phyloP scores from a whole-genome alignment of 192 early-diverging fungal genomes.

The Backusella sp. region DNA sequence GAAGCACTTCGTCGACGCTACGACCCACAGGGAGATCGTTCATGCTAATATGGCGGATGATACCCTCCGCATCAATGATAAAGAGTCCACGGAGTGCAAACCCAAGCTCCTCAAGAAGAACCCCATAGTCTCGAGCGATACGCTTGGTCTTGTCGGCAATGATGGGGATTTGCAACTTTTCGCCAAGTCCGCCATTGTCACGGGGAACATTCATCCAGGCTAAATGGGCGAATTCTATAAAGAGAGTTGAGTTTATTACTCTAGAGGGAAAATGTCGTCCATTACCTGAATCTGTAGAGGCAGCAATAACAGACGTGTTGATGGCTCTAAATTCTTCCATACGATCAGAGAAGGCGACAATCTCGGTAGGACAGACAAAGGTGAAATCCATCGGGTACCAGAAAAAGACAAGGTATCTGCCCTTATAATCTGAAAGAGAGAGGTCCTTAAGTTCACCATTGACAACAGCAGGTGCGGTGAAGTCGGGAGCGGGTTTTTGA shows the following conservation, averaged over 20 bases:
- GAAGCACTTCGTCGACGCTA: constrained; percentile 80
- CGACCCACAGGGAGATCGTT: constrained; percentile 91
- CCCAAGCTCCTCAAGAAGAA: constrained; percentile 76
- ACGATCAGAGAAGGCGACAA: constrained; percentile 86
- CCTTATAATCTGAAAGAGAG: constrained; percentile 52
- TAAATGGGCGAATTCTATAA: constrained; percentile 77
- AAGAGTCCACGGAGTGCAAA: constrained; percentile 84
- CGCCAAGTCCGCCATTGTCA: constrained; percentile 89
- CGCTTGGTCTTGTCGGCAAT: constrained; percentile 67
- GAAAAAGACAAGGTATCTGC: constrained; percentile 60
- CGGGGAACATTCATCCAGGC: constrained; percentile 86
- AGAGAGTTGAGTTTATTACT: too few species aligned
- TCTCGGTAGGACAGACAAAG: constrained; percentile 91
- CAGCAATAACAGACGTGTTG: constrained; percentile 72
- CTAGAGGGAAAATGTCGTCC: too few species aligned
- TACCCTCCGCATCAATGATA: constrained; percentile 88
- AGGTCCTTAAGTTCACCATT: constrained; percentile 69
- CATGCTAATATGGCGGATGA: constrained; percentile 77
- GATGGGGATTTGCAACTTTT: constrained; percentile 82
- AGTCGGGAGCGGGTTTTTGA: constrained; percentile 60
- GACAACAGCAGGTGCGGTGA: constrained; percentile 66
- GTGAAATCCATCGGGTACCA: constrained; percentile 78
- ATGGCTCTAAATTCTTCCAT: constrained; percentile 76
- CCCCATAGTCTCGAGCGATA: constrained; percentile 86
- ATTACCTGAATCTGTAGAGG: constrained; percentile 57